Percentiles rank a stretch among this genome's conserved stretches.
Evolutionary conservation across 225 moss, liverwort and hornwort species (phyloP).

Genomic region (Pseudisothecium myosuroides): DNA sequence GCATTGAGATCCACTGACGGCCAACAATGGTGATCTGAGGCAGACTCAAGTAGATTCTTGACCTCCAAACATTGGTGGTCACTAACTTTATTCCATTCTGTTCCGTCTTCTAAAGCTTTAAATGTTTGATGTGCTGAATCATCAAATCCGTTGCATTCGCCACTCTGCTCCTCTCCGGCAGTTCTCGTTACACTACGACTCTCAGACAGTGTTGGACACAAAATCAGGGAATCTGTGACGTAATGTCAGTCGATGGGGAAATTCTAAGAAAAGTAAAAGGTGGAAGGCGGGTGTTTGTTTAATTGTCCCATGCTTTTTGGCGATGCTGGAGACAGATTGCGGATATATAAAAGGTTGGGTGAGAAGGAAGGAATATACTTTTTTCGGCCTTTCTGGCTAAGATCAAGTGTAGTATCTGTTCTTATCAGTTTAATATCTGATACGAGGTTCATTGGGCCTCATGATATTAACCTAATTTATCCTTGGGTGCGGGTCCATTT

Average conservation of each 20-base stretch:
- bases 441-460: constrained; percentile 43
- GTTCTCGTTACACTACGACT: not conserved
- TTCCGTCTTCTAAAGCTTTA: too few species aligned
- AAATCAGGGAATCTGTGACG: not conserved
- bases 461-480: constrained; percentile 60
- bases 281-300: too few species aligned
- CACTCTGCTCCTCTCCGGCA: not conserved
- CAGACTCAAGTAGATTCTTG: not conserved
- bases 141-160: not conserved
- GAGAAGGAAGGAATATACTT: not conserved
- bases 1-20: not conserved
- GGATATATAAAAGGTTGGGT: not conserved
- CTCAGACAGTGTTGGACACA: not conserved
- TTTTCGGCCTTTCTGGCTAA: constrained; percentile 71
- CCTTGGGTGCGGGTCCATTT: not conserved
- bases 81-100: not conserved
- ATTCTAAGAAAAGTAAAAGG: not conserved
- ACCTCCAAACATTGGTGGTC: not conserved
- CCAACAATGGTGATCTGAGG: not conserved
- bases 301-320: not conserved
- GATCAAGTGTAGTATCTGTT: constrained; percentile 73
- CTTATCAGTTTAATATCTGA: constrained; percentile 74
- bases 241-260: not conserved
- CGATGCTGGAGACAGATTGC: too few species aligned
- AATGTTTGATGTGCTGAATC: not conserved